Conservation (phyloP, 768 basidiomycete species). For the Lepiota venenata region DNA sequence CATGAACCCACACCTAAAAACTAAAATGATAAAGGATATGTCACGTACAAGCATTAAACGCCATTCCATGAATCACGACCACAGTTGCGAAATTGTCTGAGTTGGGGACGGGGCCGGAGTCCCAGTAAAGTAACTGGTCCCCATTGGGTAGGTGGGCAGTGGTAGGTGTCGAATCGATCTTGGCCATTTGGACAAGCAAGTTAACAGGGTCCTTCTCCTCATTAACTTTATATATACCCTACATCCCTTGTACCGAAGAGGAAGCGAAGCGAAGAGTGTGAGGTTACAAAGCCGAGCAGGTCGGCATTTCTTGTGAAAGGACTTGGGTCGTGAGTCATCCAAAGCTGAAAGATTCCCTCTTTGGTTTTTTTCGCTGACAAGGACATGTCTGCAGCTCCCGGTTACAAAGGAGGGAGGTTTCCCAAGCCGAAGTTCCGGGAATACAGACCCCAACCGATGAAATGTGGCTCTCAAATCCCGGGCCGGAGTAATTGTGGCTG, state of each 20-base stretch:
- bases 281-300: no score
- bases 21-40: neutral
- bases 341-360: no score
- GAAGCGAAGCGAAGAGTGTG: no score
- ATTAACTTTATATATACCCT: no score
- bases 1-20: no score
- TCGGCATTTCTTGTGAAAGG: no score
- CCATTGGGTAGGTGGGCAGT: no score
- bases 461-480: conserved; percentile 1
- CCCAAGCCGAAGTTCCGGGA: neutral
- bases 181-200: no score
- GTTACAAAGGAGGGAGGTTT: neutral
- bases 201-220: no score
- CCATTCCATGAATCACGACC: neutral
- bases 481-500: conserved; percentile 12
- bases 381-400: neutral
- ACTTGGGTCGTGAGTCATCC: no score
- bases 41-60: conserved; percentile 5
- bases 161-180: no score
- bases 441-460: neutral
- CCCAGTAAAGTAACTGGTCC: neutral
- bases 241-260: no score
- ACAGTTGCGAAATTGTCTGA: neutral
- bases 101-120: conserved; percentile 1
- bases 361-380: conserved; percentile 3